Evolutionary conservation across 768 basidiomycete species (phyloP), one percentile per base, ranked within the genome.

Genomic region (Mycena rebaudengoi): DNA sequence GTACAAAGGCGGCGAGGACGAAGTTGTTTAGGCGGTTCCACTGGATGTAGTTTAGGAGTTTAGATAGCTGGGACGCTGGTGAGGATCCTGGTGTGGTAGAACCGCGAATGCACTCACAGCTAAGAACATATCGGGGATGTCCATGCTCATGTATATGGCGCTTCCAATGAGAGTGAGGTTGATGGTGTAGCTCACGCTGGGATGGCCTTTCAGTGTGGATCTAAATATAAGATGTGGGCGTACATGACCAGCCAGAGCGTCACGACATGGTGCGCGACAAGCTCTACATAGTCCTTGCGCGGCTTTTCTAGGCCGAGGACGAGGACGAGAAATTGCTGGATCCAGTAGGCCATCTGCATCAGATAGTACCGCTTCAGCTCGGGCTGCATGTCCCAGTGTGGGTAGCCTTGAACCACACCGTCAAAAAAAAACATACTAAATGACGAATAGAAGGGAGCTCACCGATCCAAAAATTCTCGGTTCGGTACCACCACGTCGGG

Each of bases 111-210:
- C n/a, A 79, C 91, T 65, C 66, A 95, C 91, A 13, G 94, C 95
- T 10, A 99, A 82, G 76, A 92, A 92, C 28, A 87, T 77, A 72
- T 99, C 97, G 0, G 96, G 95, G 20, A 96, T 83, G 79, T 99
- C 98, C 97, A 99, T 99, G 74, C 95, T 97, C 78, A 96, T 84
- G 69, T 90, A 98, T 23, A 99, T 87, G 5, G 95, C 91, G 66
- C 92, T 92, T 14, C 98, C 98, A 39, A 98, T 95, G 44, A 85
- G 75, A 0, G 96, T 98, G 49, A 94, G 37, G 75, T 94, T 95
- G 69, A 88, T 66, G 29, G 88, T 67, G 70, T 95, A 94, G 68
- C 93, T 95, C 91, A 92, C 92, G 26, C 93, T 95, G 71, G 18
- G 33, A 23, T 8, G 23, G 56, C 64, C 35, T 37, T 26, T 44